Conservation (phyloP, 164 flowering plant genomes). For the Protea cynaroides region DNA sequence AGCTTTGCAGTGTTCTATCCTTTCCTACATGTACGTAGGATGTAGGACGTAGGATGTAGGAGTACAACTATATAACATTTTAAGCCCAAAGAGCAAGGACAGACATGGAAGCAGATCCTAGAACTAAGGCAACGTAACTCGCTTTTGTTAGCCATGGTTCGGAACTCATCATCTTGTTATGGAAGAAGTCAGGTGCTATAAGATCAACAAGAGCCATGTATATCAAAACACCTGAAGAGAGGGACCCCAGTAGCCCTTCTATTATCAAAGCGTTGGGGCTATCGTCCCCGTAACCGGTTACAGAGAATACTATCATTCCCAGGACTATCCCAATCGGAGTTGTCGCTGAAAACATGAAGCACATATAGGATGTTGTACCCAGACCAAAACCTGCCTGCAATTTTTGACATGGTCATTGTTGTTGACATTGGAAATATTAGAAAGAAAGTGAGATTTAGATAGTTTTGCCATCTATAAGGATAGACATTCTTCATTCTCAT, state of each 20-base stretch:
- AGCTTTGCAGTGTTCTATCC: too few species aligned
- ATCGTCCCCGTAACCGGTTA: constrained; percentile 61
- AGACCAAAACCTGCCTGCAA: constrained; percentile 59
- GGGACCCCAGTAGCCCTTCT: constrained; percentile 61
- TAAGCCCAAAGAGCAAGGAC: not conserved
- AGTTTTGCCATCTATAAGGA: too few species aligned
- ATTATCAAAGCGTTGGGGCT: constrained; percentile 51
- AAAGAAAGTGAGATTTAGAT: too few species aligned
- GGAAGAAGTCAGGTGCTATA: constrained; percentile 65
- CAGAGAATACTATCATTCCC: constrained; percentile 54
- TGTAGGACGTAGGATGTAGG: too few species aligned
- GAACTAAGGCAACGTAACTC: constrained; percentile 8
- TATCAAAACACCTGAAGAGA: constrained; percentile 61
- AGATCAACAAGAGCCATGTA: constrained; percentile 84
- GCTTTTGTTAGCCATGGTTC: constrained; percentile 39
- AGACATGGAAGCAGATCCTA: not conserved
- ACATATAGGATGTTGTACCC: constrained; percentile 58
- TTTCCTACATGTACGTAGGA: too few species aligned
- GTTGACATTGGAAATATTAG: too few species aligned
- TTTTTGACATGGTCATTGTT: not conserved
- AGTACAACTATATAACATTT: too few species aligned
- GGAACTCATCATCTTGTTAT: constrained; percentile 57
- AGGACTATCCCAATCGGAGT: constrained; percentile 64
- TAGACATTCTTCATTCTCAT: too few species aligned
- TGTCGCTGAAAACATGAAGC: constrained; percentile 68